phyloP scores from a whole-genome alignment of 371 early-diverging fungal genomes.

The Massospora cicadina region DNA sequence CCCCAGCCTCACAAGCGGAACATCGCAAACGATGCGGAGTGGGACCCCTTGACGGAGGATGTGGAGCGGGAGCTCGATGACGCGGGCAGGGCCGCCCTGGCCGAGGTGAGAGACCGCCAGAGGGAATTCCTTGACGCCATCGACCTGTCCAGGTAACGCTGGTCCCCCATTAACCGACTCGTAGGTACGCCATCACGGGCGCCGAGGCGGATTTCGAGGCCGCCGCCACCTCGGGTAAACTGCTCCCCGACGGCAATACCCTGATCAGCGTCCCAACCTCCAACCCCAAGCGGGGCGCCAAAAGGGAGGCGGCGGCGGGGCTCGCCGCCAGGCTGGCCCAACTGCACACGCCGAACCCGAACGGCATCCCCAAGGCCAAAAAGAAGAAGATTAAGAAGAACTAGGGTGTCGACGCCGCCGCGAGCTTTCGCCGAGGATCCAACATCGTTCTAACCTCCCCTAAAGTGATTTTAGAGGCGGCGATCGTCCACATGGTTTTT shows the following conservation, averaged over 20 bases:
- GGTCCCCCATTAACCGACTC: background rate
- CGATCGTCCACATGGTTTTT: too few species aligned
- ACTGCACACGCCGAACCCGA: background rate
- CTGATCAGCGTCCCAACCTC: background rate
- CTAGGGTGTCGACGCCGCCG: too few species aligned
- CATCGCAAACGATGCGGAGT: constrained; percentile 54
- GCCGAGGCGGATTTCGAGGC: background rate
- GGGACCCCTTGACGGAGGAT: constrained; percentile 57
- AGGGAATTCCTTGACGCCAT: constrained; percentile 64
- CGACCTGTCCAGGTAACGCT: constrained; percentile 37
- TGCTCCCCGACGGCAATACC: background rate
- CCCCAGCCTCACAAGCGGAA: constrained; percentile 15
- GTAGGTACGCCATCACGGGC: background rate
- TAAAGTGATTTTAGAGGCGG: too few species aligned
- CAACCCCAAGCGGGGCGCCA: background rate
- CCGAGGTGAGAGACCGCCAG: constrained; percentile 48
- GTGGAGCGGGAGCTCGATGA: constrained; percentile 64
- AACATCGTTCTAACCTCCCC: too few species aligned
- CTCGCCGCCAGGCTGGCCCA: background rate
- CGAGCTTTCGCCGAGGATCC: too few species aligned
- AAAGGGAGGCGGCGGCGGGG: background rate
- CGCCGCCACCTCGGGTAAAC: background rate
- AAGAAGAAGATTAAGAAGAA: background rate
- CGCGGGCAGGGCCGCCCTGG: constrained; percentile 53
- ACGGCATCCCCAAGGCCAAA: background rate